phyloP scores from a whole-genome alignment of 495 filamentous ascomycete species.

The Paragyromitra xinjiangensis region DNA sequence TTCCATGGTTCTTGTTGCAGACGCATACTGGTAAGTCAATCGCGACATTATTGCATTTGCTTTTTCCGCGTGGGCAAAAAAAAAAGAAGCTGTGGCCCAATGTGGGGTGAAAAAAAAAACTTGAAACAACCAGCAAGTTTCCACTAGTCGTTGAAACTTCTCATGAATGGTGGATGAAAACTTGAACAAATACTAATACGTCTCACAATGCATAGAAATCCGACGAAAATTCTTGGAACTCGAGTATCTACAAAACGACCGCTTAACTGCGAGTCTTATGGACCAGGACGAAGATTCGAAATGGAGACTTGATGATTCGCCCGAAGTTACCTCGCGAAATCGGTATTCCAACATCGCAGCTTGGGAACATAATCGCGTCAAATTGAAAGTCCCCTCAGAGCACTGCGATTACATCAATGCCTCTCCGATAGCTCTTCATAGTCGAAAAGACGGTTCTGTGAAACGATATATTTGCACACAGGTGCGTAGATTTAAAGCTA shows the following conservation, averaged over 20 bases:
- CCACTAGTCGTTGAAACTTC: background rate
- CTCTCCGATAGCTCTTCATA: conserved; percentile 78
- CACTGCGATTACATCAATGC: conserved; percentile 95
- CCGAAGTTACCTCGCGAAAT: conserved; percentile 60
- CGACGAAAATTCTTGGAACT: conserved; percentile 52
- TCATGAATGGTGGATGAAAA: background rate
- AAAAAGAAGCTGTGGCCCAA: conserved; percentile 15
- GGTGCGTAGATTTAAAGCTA: conserved; percentile 59
- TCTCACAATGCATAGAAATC: conserved; percentile 46
- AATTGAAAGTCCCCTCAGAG: conserved; percentile 80
- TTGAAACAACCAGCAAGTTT: too few species aligned
- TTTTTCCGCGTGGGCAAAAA: conserved; percentile 6
- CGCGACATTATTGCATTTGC: conserved; percentile 26
- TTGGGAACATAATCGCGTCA: conserved; percentile 84
- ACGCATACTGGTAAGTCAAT: conserved; percentile 48
- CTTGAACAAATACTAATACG: conserved; percentile 21
- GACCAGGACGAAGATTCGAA: conserved; percentile 44
- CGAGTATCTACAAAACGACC: conserved; percentile 54
- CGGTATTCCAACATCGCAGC: conserved; percentile 87
- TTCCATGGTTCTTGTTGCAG: conserved; percentile 46
- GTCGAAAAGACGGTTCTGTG: conserved; percentile 64
- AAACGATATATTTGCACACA: conserved; percentile 74
- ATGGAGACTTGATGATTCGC: conserved; percentile 52
- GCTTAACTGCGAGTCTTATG: conserved; percentile 25
- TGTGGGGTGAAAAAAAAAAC: conserved; percentile 4